These are phyloP conservation scores for Globisporangium mamillatum DNA, from an alignment of 352 stramenopile genomes.

Conservation along the genomic window DNA sequence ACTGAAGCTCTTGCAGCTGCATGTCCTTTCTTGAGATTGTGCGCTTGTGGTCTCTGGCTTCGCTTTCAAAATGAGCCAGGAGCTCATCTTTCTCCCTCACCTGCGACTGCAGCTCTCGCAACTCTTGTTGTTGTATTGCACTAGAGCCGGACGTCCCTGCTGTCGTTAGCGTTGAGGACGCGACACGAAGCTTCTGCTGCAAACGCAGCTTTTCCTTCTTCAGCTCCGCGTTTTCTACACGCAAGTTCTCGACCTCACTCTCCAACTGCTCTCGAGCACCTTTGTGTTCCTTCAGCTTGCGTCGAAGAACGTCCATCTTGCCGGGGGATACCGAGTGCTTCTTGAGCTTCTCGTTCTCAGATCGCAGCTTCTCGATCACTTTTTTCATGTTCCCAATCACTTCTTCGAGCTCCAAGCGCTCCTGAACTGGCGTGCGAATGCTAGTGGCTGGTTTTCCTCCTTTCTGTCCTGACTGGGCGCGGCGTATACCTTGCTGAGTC, in stretches of 20 bases:
- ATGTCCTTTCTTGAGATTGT: not conserved
- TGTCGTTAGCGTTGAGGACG: constrained; percentile 26
- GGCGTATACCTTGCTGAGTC: not conserved
- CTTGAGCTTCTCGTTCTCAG: constrained; percentile 66
- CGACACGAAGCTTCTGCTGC: constrained; percentile 58
- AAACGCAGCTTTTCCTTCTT: constrained; percentile 65
- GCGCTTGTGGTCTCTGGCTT: not conserved
- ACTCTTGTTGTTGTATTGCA: constrained; percentile 20
- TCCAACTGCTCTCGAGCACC: constrained; percentile 39
- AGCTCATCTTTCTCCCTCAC: constrained; percentile 25
- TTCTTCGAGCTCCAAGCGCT: constrained; percentile 64
- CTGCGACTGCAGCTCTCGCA: constrained; percentile 20
- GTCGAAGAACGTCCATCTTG: constrained; percentile 39
- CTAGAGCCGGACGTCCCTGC: constrained; percentile 7
- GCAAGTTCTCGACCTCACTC: constrained; percentile 37
- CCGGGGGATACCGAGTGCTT: constrained; percentile 37
- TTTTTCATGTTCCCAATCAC: constrained; percentile 83
- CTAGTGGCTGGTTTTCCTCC: not conserved
- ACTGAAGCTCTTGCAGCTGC: constrained; percentile 33
- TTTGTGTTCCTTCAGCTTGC: constrained; percentile 48
- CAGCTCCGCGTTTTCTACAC: constrained; percentile 34
- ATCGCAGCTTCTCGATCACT: constrained; percentile 73
- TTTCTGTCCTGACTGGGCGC: not conserved
- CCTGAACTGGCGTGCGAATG: constrained; percentile 23
- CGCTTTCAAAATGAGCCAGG: not conserved